Conservation (phyloP, 352 stramenopile genomes). For the Pilasporangium apinafurcum region DNA sequence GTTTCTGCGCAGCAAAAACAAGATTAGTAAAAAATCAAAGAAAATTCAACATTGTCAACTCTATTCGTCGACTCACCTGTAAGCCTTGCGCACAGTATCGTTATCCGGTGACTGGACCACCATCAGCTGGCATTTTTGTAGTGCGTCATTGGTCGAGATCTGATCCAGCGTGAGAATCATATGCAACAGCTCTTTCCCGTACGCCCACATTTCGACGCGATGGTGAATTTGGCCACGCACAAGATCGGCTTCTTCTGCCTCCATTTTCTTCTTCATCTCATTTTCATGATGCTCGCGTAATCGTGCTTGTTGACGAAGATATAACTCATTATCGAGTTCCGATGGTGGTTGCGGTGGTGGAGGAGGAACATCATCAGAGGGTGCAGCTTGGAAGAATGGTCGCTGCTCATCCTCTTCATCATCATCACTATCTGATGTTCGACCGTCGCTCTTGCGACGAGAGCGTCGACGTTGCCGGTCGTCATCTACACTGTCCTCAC, state of each 20-base stretch:
- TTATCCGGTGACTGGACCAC: constrained; percentile 75
- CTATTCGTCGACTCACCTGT: constrained; percentile 37
- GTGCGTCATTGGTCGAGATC: constrained; percentile 61
- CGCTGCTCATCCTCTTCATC: constrained; percentile 18
- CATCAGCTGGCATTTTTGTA: constrained; percentile 71
- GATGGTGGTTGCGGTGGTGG: constrained; percentile 72
- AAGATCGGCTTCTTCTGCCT: constrained; percentile 74
- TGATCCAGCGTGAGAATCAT: constrained; percentile 85
- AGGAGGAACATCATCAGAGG: constrained; percentile 36
- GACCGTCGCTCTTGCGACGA: constrained; percentile 36
- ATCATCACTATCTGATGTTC: constrained; percentile 56
- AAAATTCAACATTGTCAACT: background rate
- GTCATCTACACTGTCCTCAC: constrained; percentile 26
- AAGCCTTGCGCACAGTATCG: constrained; percentile 78
- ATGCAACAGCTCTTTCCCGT: constrained; percentile 74
- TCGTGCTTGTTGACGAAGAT: constrained; percentile 75
- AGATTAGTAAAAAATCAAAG: background rate
- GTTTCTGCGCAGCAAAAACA: constrained; percentile 34
- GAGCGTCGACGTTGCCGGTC: constrained; percentile 18
- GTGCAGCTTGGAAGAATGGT: constrained; percentile 1
- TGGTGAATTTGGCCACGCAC: constrained; percentile 73
- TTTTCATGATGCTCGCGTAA: constrained; percentile 76
- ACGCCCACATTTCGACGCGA: constrained; percentile 78
- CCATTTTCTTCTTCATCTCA: constrained; percentile 74
- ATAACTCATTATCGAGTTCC: constrained; percentile 64